Evolutionary conservation across 2,329 filamentous ascomycete genomes (phyloP).

Genomic region (Phialophora verrucosa): DNA sequence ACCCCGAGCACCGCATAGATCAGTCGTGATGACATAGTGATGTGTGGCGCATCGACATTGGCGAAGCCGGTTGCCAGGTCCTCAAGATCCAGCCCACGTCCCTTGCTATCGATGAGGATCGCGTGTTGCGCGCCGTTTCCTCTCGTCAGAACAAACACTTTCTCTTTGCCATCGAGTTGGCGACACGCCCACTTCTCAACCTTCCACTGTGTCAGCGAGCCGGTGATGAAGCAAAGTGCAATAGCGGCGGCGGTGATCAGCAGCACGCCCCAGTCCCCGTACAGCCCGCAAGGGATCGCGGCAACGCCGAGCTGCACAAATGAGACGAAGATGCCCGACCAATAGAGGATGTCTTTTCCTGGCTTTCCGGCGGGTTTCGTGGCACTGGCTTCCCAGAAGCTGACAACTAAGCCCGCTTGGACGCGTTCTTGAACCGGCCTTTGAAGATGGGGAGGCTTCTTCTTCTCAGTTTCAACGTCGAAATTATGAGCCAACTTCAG

Average conservation of each 20-base stretch:
- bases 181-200: slow-evolving; percentile 50
- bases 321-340: slow-evolving; percentile 39
- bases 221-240: slow-evolving; percentile 43
- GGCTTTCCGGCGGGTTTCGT: slow-evolving; percentile 22
- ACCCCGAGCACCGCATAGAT: slow-evolving; percentile 39
- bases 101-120: slow-evolving; percentile 45
- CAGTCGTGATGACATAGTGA: slow-evolving; percentile 32
- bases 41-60: slow-evolving; percentile 27
- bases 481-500: slow-evolving; percentile 11
- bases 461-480: slow-evolving; percentile 25
- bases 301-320: slow-evolving; percentile 46
- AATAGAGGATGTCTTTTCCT: slow-evolving; percentile 34
- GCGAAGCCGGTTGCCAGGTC: slow-evolving; percentile 43
- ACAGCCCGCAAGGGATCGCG: slow-evolving; percentile 42
- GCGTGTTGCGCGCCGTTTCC: slow-evolving; percentile 49
- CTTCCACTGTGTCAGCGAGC: slow-evolving; percentile 49
- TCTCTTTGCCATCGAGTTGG: slow-evolving; percentile 29
- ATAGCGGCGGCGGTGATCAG: slow-evolving; percentile 47
- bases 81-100: slow-evolving; percentile 47
- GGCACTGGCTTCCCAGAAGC: slow-evolving; percentile 33
- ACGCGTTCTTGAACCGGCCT: slow-evolving; percentile 9
- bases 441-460: slow-evolving; percentile 14
- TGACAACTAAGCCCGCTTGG: slow-evolving; percentile 35
- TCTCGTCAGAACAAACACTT: slow-evolving; percentile 43
- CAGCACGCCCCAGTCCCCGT: slow-evolving; percentile 47